These are phyloP conservation scores for Cardamine occulta DNA, from an alignment of 345 rosid species.

Conservation along the genomic window DNA sequence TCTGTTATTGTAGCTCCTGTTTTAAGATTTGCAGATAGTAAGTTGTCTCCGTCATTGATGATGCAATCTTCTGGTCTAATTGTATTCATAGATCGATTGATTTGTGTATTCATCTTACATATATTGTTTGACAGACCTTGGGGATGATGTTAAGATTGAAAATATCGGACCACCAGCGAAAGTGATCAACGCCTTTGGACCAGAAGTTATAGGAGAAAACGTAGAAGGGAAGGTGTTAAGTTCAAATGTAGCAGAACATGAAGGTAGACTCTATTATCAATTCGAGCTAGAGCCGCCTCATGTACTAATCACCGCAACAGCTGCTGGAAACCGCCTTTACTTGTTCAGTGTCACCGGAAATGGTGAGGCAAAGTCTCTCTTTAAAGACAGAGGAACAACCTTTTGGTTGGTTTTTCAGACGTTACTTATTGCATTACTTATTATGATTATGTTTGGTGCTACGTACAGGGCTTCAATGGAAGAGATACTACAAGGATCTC, in stretches of 20 bases:
- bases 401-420: background rate
- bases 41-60: slow-evolving; percentile 32
- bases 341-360: slow-evolving; percentile 74
- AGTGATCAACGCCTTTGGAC: slow-evolving; percentile 93
- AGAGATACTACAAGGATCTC: slow-evolving; percentile 85
- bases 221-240: slow-evolving; percentile 91
- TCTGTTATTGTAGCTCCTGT: slow-evolving; percentile 96
- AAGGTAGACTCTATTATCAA: slow-evolving; percentile 80
- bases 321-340: slow-evolving; percentile 93
- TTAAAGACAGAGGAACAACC: background rate
- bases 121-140: slow-evolving; percentile 56
- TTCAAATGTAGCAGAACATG: slow-evolving; percentile 64
- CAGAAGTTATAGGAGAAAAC: slow-evolving; percentile 86
- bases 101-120: background rate
- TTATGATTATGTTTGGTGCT: slow-evolving; percentile 9
- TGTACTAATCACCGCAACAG: slow-evolving; percentile 87
- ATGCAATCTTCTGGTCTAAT: background rate
- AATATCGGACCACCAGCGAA: slow-evolving; percentile 86
- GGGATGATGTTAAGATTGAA: slow-evolving; percentile 68
- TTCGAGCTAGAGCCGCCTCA: slow-evolving; percentile 95
- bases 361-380: slow-evolving; percentile 46
- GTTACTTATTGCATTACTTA: background rate
- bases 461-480: slow-evolving; percentile 92
- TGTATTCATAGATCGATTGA: background rate
- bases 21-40: slow-evolving; percentile 86